Percentiles rank a stretch among this genome's conserved stretches.
phyloP scores from a whole-genome alignment of 129 eudicot species.

The carrot (Daucus carota) region DH1_v3.0 NC_030387.2:38675001-38675500 shows the following conservation, averaged over 20 bases:
- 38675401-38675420: constrained; percentile 27
- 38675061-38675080: background rate
- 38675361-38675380: constrained; percentile 28
- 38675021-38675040: background rate
- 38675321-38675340: constrained; percentile 15
- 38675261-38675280: background rate
- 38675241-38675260: too few species aligned
- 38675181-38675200: background rate
- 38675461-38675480: constrained; percentile 13
- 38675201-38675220: background rate
- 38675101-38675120: background rate
- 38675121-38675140: background rate
- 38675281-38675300: background rate
- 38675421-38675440: constrained; percentile 47
- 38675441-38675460: constrained; percentile 26
- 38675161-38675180: background rate
- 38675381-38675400: constrained; percentile 33
- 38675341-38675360: constrained; percentile 16
- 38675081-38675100: constrained; percentile 11
- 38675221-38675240: background rate
- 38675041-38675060: background rate
- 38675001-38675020: background rate
- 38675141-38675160: constrained; percentile 11
- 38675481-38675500: background rate
- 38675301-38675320: constrained; percentile 21